These are phyloP conservation scores for Tuber brumale DNA, from an alignment of 495 filamentous ascomycete species.

Conservation along the genomic window DNA sequence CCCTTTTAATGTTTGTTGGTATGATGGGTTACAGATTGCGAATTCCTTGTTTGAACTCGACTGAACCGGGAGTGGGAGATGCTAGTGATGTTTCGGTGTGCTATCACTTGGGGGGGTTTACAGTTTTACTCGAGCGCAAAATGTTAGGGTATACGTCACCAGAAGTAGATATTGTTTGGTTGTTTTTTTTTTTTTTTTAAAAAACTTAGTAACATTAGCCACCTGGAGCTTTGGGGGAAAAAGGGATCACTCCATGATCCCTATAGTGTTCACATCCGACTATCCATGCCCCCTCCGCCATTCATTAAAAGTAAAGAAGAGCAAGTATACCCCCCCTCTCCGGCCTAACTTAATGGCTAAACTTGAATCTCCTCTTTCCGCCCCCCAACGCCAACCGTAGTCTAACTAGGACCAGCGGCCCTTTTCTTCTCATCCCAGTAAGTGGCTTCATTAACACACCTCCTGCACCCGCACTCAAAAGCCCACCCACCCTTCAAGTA, in stretches of 20 bases:
- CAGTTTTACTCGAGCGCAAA: background rate
- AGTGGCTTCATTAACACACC: conserved; percentile 13
- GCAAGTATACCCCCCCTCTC: background rate
- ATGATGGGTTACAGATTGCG: no score
- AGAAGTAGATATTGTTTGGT: background rate
- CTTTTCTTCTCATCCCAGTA: conserved; percentile 12
- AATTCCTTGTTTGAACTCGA: no score
- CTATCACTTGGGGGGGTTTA: background rate
- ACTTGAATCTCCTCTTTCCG: background rate
- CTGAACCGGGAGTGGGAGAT: no score
- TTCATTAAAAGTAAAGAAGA: background rate
- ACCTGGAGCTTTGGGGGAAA: background rate
- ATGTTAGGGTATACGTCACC: background rate
- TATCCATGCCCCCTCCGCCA: background rate
- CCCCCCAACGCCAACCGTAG: background rate
- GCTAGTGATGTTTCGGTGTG: no score
- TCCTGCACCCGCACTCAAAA: conserved; percentile 15
- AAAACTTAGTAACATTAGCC: background rate
- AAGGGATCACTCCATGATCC: background rate
- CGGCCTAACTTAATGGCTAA: background rate
- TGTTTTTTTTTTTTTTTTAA: background rate
- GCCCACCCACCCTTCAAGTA: conserved; percentile 6
- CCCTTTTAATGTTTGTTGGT: no score
- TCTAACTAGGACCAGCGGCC: background rate
- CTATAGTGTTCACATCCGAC: background rate